Evolutionary conservation across 1,284 basidiomycete genomes (phyloP).

Genomic region (Rhizoctonia solani): DNA sequence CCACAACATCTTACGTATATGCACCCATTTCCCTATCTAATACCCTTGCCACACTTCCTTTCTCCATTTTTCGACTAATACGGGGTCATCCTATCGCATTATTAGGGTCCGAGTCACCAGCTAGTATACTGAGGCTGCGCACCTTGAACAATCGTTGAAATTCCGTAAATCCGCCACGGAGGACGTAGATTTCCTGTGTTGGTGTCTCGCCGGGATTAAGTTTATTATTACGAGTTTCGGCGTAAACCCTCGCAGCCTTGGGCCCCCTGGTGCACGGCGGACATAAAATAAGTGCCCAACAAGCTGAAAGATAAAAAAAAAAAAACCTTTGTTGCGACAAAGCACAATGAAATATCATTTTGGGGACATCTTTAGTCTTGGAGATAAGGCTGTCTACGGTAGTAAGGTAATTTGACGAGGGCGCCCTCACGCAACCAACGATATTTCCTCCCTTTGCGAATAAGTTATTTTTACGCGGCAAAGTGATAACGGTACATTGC

Average conservation of each 20-base stretch:
- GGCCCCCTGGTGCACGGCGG: conserved; percentile 60
- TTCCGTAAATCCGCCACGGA: conserved; percentile 68
- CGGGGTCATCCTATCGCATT: conserved; percentile 59
- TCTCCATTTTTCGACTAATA: conserved; percentile 75
- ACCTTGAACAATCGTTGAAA: conserved; percentile 74
- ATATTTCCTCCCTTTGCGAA: conserved; percentile 66
- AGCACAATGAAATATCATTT: conserved; percentile 74
- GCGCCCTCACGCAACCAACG: conserved; percentile 61
- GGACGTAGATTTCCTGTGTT: conserved; percentile 62
- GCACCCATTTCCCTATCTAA: neutral
- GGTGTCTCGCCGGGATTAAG: conserved; percentile 49
- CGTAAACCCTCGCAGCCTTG: conserved; percentile 73
- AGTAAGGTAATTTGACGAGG: conserved; percentile 61
- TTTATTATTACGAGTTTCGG: conserved; percentile 52
- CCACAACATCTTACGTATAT: neutral
- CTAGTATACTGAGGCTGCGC: conserved; percentile 25
- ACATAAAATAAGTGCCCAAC: neutral
- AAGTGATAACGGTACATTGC: neutral
- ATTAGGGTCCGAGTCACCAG: neutral
- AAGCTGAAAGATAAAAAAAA: neutral
- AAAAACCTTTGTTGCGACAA: conserved; percentile 70
- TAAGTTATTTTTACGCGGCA: neutral
- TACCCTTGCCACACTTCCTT: conserved; percentile 44
- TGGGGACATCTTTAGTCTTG: conserved; percentile 62
- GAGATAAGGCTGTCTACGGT: conserved; percentile 62